These are phyloP conservation scores for Neurospora cerealis DNA, from an alignment of 495 filamentous ascomycete genomes.

Conservation along the genomic window DNA sequence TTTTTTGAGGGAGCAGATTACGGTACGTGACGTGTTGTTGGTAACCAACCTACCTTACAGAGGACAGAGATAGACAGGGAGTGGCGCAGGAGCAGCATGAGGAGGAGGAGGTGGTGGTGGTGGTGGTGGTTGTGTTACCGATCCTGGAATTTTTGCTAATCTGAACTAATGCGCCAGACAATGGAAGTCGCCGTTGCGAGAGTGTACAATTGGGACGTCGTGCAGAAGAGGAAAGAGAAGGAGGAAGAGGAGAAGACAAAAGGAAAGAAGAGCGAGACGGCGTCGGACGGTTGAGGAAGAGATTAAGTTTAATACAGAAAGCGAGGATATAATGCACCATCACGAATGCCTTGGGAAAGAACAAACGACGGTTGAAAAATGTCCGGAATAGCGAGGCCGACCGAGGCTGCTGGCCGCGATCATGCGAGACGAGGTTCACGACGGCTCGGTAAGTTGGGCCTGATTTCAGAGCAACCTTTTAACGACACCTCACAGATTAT, in stretches of 20 bases:
- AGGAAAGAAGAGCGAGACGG: slow-evolving; percentile 23
- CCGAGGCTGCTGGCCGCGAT: background rate
- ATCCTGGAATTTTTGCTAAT: slow-evolving; percentile 13
- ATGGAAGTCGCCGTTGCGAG: slow-evolving; percentile 92
- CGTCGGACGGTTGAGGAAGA: slow-evolving; percentile 11
- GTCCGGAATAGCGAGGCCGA: background rate
- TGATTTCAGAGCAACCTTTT: background rate
- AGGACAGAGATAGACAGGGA: no score
- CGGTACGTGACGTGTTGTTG: no score
- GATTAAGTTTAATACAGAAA: background rate
- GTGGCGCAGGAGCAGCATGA: no score
- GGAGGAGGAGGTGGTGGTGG: no score
- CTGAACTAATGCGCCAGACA: slow-evolving; percentile 44
- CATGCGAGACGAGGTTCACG: background rate
- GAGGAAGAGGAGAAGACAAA: slow-evolving; percentile 46
- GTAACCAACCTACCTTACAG: no score
- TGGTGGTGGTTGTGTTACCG: background rate
- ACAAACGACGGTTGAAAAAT: background rate
- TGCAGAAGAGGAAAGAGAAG: slow-evolving; percentile 86
- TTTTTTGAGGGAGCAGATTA: slow-evolving; percentile 93
- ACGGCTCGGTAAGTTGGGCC: background rate
- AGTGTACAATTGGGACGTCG: slow-evolving; percentile 99
- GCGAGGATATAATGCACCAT: background rate
- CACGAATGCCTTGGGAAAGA: background rate
- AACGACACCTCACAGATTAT: background rate